Conservation (phyloP, 192 early-diverging fungal species). For the Spizellomyces punctatus region DNA sequence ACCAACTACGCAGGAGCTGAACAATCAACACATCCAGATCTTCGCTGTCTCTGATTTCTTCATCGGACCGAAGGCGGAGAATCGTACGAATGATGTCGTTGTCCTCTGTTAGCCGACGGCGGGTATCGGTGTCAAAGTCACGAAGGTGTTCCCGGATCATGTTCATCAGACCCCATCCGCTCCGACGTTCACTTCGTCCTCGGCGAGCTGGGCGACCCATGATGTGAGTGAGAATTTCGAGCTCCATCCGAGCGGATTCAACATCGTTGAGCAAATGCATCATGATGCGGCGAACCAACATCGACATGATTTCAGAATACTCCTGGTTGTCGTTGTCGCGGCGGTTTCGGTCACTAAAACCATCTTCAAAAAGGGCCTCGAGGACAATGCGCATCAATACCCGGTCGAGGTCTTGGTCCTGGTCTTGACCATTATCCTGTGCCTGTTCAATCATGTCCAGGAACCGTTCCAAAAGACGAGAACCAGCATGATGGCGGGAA, state of each 20-base stretch:
- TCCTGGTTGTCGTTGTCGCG: not conserved
- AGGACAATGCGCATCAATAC: not conserved
- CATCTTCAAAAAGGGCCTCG: not conserved
- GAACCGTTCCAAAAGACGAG: not conserved
- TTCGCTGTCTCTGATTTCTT: not conserved
- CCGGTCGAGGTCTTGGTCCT: not conserved
- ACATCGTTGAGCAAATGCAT: not conserved
- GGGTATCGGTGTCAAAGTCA: not conserved
- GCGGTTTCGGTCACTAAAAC: not conserved
- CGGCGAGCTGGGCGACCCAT: not conserved
- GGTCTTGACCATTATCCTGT: not conserved
- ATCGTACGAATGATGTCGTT: not conserved
- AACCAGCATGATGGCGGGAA: not conserved
- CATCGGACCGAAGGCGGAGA: not conserved
- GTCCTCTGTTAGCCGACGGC: not conserved
- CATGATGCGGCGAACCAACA: not conserved
- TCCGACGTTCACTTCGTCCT: not conserved
- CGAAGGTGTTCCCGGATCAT: not conserved
- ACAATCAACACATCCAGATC: slow-evolving; percentile 3
- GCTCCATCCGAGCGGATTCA: not conserved
- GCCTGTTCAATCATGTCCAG: not conserved
- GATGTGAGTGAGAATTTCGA: not conserved
- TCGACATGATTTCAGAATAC: not conserved
- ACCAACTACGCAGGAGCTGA: not conserved
- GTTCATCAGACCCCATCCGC: not conserved